Conservation (phyloP, 495 filamentous ascomycete species). For the Pyronema omphalodes region DNA sequence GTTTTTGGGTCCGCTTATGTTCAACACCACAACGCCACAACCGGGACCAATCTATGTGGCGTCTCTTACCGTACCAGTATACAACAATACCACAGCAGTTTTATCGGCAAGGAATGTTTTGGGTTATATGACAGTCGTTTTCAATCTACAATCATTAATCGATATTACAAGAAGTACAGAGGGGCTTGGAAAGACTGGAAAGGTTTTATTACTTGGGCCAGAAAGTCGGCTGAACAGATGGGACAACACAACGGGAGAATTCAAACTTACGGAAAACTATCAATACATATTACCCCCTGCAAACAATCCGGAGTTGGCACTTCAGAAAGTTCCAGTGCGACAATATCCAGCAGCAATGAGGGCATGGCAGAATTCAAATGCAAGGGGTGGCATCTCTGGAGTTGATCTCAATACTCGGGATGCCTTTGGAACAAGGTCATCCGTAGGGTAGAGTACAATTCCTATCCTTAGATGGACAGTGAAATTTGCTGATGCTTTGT, state of each 20-base stretch:
- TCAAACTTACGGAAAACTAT: not conserved
- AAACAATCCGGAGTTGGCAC: not conserved
- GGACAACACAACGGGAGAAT: slow-evolving; percentile 7
- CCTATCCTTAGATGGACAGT: not conserved
- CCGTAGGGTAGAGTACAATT: slow-evolving; percentile 2
- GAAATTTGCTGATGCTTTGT: not conserved
- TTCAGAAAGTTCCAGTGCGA: not conserved
- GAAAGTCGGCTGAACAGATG: slow-evolving; percentile 32
- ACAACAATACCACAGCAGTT: slow-evolving; percentile 36
- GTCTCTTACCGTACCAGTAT: slow-evolving; percentile 44
- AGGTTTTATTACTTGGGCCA: slow-evolving; percentile 41
- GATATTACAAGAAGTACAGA: slow-evolving; percentile 35
- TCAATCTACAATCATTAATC: slow-evolving; percentile 35
- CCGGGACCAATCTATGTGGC: slow-evolving; percentile 33
- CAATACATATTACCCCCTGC: slow-evolving; percentile 1
- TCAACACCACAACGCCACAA: slow-evolving; percentile 26
- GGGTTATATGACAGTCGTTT: slow-evolving; percentile 37
- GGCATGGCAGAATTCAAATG: not conserved
- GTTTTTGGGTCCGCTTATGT: slow-evolving; percentile 35
- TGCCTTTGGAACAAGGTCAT: not conserved
- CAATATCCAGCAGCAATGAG: not conserved
- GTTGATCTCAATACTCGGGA: not conserved
- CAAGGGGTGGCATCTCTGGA: not conserved
- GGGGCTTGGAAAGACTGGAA: slow-evolving; percentile 37
- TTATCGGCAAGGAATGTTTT: slow-evolving; percentile 28